These are phyloP conservation scores for Dalbergia oliveri DNA, from an alignment of 306 rosid species.

Conservation along the genomic window DNA sequence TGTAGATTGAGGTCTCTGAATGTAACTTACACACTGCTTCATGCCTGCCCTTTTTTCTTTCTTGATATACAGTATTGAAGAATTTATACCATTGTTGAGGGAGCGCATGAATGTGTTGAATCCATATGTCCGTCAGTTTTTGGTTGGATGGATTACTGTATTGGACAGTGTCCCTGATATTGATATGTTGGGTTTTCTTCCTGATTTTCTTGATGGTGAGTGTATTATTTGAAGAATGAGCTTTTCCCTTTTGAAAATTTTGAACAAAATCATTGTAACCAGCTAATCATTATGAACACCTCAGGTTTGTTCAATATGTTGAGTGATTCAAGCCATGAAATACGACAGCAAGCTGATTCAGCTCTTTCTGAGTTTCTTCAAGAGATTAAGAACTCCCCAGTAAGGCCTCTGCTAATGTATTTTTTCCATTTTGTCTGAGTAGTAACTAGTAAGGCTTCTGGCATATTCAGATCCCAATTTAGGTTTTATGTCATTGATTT, in stretches of 20 bases:
- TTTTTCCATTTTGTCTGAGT: constrained; percentile 30
- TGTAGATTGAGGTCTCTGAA: too few species aligned
- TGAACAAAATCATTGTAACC: constrained; percentile 37
- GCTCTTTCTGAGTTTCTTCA: constrained; percentile 99
- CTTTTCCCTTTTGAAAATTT: constrained; percentile 21
- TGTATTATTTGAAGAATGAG: background rate
- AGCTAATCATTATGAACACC: constrained; percentile 43
- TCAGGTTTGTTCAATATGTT: constrained; percentile 98
- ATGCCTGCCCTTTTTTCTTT: constrained; percentile 39
- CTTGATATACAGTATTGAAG: constrained; percentile 76
- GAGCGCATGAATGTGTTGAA: constrained; percentile 98
- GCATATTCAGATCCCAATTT: constrained; percentile 22
- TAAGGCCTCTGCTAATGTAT: constrained; percentile 62
- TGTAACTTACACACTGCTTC: constrained; percentile 27
- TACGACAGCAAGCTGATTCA: constrained; percentile 98
- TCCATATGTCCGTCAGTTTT: constrained; percentile 98
- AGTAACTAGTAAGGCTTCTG: constrained; percentile 54
- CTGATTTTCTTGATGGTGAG: constrained; percentile 91
- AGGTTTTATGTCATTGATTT: constrained; percentile 4
- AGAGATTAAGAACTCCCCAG: constrained; percentile 99
- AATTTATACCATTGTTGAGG: constrained; percentile 96
- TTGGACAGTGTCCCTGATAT: constrained; percentile 98
- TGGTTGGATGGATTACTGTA: constrained; percentile 99
- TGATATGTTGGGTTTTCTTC: constrained; percentile 98
- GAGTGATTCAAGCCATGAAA: constrained; percentile 97